Percentiles rank a stretch among this genome's conserved stretches.
Evolutionary conservation across 1,284 basidiomycete genomes (phyloP).

Genomic region (Phlebopus sp.): DNA sequence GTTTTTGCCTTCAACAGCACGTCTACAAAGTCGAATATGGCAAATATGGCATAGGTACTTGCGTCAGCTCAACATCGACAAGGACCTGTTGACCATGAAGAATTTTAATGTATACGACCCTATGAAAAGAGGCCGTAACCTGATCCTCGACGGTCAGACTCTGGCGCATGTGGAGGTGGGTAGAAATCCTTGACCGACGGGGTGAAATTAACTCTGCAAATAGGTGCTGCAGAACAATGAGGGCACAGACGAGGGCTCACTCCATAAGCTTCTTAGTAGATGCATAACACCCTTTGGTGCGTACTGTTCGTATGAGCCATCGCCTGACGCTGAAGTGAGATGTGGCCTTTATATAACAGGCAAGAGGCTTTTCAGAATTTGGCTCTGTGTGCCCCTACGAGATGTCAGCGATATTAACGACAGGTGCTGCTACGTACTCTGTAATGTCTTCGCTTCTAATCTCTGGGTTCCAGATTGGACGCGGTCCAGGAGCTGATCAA

Average conservation of each 20-base stretch:
- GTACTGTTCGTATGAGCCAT: slow-evolving; percentile 22
- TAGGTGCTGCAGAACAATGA: slow-evolving; percentile 88
- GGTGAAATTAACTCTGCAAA: slow-evolving; percentile 7
- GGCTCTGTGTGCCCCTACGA: slow-evolving; percentile 88
- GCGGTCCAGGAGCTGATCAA: slow-evolving; percentile 88
- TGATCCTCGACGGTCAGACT: slow-evolving; percentile 91
- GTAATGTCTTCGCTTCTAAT: slow-evolving; percentile 10
- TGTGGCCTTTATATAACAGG: slow-evolving; percentile 41
- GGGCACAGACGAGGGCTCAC: slow-evolving; percentile 85
- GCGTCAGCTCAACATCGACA: slow-evolving; percentile 89
- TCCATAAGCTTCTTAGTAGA: slow-evolving; percentile 79
- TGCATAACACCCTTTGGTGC: slow-evolving; percentile 88
- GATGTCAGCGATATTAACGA: slow-evolving; percentile 83
- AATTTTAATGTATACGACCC: slow-evolving; percentile 98
- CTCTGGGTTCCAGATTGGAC: slow-evolving; percentile 61
- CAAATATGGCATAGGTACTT: slow-evolving; percentile 75
- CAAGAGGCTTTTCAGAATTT: slow-evolving; percentile 90
- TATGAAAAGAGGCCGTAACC: slow-evolving; percentile 79
- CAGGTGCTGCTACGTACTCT: slow-evolving; percentile 46
- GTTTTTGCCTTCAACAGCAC: slow-evolving; percentile 12
- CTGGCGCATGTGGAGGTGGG: slow-evolving; percentile 87
- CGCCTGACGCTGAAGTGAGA: slow-evolving; percentile 13
- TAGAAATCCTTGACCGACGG: background rate
- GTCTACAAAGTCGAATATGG: background rate
- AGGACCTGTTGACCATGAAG: slow-evolving; percentile 87